These are phyloP conservation scores for Salvia hispanica DNA, from an alignment of 257 asterid genomes.

Conservation along the genomic window DNA sequence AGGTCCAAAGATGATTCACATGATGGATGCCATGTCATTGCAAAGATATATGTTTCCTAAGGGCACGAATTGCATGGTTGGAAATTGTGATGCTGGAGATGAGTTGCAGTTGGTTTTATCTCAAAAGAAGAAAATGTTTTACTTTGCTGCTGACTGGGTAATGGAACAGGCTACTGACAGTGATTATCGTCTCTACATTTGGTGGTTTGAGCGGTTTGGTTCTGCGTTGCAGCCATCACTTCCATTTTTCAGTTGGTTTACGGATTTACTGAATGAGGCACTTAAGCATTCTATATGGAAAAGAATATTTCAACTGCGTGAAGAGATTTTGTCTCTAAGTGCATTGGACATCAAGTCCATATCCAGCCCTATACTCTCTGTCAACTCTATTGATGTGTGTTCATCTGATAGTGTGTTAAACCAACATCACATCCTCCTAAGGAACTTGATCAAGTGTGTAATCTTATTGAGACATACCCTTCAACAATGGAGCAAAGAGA, in stretches of 20 bases:
- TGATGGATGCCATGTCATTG: slow-evolving; percentile 54
- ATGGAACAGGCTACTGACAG: slow-evolving; percentile 79
- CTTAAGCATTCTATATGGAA: slow-evolving; percentile 76
- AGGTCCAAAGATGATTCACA: slow-evolving; percentile 42
- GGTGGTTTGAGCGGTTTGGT: slow-evolving; percentile 76
- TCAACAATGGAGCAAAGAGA: slow-evolving; percentile 79
- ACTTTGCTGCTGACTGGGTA: slow-evolving; percentile 88
- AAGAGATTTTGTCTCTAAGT: slow-evolving; percentile 43
- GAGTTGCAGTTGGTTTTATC: slow-evolving; percentile 47
- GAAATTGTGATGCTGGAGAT: slow-evolving; percentile 31
- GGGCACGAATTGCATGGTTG: slow-evolving; percentile 32
- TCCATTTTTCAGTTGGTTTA: slow-evolving; percentile 51
- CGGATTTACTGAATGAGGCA: slow-evolving; percentile 52
- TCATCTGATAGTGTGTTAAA: slow-evolving; percentile 42
- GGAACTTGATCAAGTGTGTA: slow-evolving; percentile 55
- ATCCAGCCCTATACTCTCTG: slow-evolving; percentile 61
- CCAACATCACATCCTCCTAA: slow-evolving; percentile 42
- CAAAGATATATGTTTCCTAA: slow-evolving; percentile 49
- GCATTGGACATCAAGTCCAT: slow-evolving; percentile 31
- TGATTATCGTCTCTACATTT: slow-evolving; percentile 66
- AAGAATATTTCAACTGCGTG: slow-evolving; percentile 47
- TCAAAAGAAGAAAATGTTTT: slow-evolving; percentile 57
- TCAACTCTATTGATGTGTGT: slow-evolving; percentile 43
- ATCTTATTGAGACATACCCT: slow-evolving; percentile 64
- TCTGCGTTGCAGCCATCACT: slow-evolving; percentile 51